Evolutionary conservation across 257 asterid species (phyloP), one percentile per base, ranked within the genome.

Genomic region (Nicotiana attenuata): DNA sequence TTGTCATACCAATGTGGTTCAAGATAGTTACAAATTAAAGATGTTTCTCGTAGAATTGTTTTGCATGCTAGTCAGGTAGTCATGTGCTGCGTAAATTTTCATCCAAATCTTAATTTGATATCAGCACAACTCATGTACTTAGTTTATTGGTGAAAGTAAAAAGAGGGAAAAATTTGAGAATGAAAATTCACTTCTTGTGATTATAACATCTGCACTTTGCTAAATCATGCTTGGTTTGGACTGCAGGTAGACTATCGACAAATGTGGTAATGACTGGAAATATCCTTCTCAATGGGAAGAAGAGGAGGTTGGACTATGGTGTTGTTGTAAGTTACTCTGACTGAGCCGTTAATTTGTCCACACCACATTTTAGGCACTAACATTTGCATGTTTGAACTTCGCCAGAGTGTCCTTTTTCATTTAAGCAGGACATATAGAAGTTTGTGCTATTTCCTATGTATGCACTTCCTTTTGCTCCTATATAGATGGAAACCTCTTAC

Each of bases 241-340:
- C 17, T 50, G 77, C 98, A 95, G 99, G 99, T 77, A 89, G 99
- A 82, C 86, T 94, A 68, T 90, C 99, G 56, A 89, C 88, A 63
- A 96, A 94, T 83, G 94, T 93, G 16, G 94, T 89, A 71, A 96
- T 96, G 99, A 89, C 94, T 1, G 99, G 98, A 87, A 86, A 89
- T 82, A 83, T 96, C 80, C 95, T 96, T 79, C 95, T 94, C 20
- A 96, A 96, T 10, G 99, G 99, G 35, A 91, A 91, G 93, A 96
- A 94, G 88, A 87, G 87, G 56, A 88, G 91, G 78, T 88, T 93
- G 41, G 95, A 90, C 85, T 93, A 91, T 52, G 99, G 99, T 28
- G 92, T 84, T 63, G 95, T 94, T 73, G 99, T 96, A 87, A 94
- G 98, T 87, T 19, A 45, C 52, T 81, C 80, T n/a, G 28, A 24